phyloP scores from a whole-genome alignment of 495 filamentous ascomycete species.

The Xylaria palmicola region DNA sequence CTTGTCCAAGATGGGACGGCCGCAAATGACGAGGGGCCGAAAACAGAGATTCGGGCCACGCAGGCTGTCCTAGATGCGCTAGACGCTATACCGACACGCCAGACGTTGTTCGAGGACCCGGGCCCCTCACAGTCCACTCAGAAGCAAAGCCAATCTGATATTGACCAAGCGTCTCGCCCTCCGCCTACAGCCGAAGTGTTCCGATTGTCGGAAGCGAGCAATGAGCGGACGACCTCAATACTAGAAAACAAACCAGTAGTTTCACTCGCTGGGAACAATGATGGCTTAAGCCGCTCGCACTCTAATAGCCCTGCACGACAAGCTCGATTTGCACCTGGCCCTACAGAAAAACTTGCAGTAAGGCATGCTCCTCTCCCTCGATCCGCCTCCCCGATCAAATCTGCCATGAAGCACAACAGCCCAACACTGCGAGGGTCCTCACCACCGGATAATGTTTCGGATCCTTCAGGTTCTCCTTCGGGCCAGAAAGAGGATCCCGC shows the following conservation, averaged over 20 bases:
- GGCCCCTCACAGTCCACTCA: neutral
- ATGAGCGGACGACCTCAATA: slow-evolving; percentile 9
- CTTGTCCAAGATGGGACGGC: neutral
- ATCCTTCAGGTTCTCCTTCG: slow-evolving; percentile 33
- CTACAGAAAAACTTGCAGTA: slow-evolving; percentile 50
- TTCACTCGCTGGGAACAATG: slow-evolving; percentile 18
- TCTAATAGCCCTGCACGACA: slow-evolving; percentile 53
- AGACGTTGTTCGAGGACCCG: slow-evolving; percentile 19
- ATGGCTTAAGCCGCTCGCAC: slow-evolving; percentile 24
- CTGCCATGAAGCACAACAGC: slow-evolving; percentile 70
- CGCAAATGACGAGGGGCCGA: neutral
- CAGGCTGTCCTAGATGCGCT: slow-evolving; percentile 25
- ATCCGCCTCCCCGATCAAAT: slow-evolving; percentile 82
- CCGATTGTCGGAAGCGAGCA: neutral
- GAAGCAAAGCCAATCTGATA: neutral
- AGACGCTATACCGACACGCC: slow-evolving; percentile 37
- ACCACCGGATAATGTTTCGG: slow-evolving; percentile 43
- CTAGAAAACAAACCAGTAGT: slow-evolving; percentile 24
- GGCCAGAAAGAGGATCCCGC: slow-evolving; percentile 52
- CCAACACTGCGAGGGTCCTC: slow-evolving; percentile 49
- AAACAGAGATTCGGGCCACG: neutral
- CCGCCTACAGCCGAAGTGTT: neutral
- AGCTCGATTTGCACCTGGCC: slow-evolving; percentile 65
- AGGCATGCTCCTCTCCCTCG: slow-evolving; percentile 77
- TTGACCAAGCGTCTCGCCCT: neutral